Conservation (phyloP, 192 early-diverging fungal genomes). For the Backusella psychrophila region DNA sequence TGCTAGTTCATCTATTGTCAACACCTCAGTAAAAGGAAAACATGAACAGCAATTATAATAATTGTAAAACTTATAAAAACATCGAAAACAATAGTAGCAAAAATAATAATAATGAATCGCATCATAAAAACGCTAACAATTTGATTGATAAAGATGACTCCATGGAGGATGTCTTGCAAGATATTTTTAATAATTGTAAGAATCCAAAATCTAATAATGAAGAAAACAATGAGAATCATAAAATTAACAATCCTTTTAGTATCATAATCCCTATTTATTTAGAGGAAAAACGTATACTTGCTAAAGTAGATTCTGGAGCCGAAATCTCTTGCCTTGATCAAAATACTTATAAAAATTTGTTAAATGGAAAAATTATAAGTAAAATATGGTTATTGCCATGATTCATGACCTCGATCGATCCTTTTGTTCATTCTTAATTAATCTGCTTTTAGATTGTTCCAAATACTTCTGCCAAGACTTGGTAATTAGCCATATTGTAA, state of each 20-base stretch:
- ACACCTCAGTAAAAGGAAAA: background rate
- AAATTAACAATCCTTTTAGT: background rate
- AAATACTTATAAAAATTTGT: background rate
- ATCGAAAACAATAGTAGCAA: background rate
- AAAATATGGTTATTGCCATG: background rate
- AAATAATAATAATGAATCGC: background rate
- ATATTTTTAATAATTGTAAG: background rate
- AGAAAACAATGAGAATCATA: background rate
- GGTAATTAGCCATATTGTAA: no score
- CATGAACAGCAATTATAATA: no score
- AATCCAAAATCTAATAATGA: background rate
- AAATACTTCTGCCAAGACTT: no score
- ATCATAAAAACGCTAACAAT: background rate
- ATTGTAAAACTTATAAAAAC: no score
- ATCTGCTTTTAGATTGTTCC: no score
- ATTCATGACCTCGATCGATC: no score
- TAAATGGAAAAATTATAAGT: background rate
- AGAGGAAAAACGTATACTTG: background rate
- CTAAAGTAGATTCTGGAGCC: background rate
- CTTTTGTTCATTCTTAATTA: no score
- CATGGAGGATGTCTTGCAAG: no score
- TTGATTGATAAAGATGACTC: no score
- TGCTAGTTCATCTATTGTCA: background rate
- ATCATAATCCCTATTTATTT: background rate
- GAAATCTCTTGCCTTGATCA: background rate